Conservation (phyloP, 1,284 basidiomycete genomes). For the Pseudozyma tsukubaensis region DNA sequence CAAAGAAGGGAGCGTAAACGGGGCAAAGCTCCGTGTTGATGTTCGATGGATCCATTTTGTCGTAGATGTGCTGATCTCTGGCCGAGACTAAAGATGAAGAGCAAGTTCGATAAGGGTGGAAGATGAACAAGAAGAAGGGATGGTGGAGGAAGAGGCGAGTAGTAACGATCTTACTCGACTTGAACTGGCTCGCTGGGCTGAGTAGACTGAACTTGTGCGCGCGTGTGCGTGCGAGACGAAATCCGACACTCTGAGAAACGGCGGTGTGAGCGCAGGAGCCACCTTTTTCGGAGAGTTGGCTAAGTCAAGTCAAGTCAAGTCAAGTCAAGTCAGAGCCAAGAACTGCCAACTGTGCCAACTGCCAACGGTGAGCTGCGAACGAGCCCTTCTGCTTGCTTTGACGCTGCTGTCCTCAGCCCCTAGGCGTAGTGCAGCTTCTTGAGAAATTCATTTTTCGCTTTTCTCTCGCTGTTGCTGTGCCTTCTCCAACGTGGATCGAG, state of each 20-base stretch:
- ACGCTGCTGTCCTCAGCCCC: constrained; percentile 2
- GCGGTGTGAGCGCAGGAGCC: constrained; percentile 32
- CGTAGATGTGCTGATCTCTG: constrained; percentile 6
- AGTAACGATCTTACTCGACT: background rate
- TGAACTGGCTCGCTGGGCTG: background rate
- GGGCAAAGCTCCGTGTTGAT: constrained; percentile 67
- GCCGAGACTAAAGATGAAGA: background rate
- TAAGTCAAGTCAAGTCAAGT: constrained; percentile 11
- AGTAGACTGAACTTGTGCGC: constrained; percentile 18
- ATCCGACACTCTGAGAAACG: constrained; percentile 6
- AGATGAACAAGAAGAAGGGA: constrained; percentile 14
- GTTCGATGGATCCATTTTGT: constrained; percentile 54
- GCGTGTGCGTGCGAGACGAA: constrained; percentile 18
- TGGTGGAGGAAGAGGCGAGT: constrained; percentile 16
- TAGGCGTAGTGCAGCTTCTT: background rate
- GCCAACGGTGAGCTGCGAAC: background rate
- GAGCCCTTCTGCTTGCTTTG: background rate
- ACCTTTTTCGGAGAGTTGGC: constrained; percentile 24
- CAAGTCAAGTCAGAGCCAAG: background rate
- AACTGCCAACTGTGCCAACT: background rate
- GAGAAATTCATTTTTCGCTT: background rate
- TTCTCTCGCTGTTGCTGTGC: too few relatives aligned
- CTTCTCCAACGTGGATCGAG: constrained; percentile 24
- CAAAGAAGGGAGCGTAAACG: constrained; percentile 87
- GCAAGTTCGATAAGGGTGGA: background rate